Evolutionary conservation across 2,329 filamentous ascomycete species (phyloP), one percentile per base, ranked within the genome.

Genomic region (Penicillium rolfsii): DNA sequence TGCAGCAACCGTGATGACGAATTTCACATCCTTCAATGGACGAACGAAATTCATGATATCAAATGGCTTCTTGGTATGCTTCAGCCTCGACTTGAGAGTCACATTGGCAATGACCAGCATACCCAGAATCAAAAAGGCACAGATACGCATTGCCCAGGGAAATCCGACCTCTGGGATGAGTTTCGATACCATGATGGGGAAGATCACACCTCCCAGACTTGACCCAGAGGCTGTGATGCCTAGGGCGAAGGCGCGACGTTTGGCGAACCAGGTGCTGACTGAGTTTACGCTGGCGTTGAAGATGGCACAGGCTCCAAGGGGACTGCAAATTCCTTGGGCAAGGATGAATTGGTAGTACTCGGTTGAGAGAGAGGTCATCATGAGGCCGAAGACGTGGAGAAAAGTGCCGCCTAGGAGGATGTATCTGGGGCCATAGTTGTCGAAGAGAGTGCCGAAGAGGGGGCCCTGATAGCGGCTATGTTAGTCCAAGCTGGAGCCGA

Each of bases 371-470:
- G 80, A 83, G 2, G 82, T 76, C 84, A 86, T 86, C 83, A 86
- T 86, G 26, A 86, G 73, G 3, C 84, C 83, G 57, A 86, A 84
- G 56, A 86, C 81, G 61, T 86, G 83, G 57, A 86, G 68, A 57
- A 85, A 76, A 3, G 80, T 80, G 22, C 84, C 84, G 33, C 76
- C 69, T 0, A 84, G 45, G 1, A 85, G 70, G 1, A 90, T 57
- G 48, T 77, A 81, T 30, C 83, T 81, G 0, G 88, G 86, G 0
- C 89, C 89, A 59, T 86, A 84, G 58, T 79, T 84, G 67, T 91
- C 89, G 65, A 83, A 89, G 0, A 88, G 50, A 43, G 83, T 85
- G 1, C 89, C 89, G n/a, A 87, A 82, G 7, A 90, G 67, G 0
- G 87, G 86, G 0, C 87, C 87, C 49, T 55, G 24, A 11, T 28